Evolutionary conservation across 148 eudicot genomes (phyloP), one percentile per base, ranked within the genome.

Genomic region (Vaccinium vitisidaea): DNA sequence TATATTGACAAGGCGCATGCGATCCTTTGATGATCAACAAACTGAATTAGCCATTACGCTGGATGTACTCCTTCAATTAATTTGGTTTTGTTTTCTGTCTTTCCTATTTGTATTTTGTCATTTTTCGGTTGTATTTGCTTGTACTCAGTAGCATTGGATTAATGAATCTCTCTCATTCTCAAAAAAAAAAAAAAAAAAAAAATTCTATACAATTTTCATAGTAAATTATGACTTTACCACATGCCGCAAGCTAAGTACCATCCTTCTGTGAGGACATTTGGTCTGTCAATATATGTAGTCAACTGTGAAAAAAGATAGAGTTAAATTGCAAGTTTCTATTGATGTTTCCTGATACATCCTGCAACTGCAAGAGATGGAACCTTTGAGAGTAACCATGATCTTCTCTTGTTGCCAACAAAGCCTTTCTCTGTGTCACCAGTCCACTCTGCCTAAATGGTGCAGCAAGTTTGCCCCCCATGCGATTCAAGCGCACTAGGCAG

Each of bases 371-470:
- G 85, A 52, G 92, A 83, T 25, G 85, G 59, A 19, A 79, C 85
- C 81, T 84, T 91, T 10, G 99, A 92, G 76, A 89, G 83, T 53
- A 90, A 36, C 91, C 98, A 85, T 30, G 95, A 83, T 97, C 98
- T 55, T 94, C 95, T 55, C 93, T 83, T 32, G 89, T 89, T 7
- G 99, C 96, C 75, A 90, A 86, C 63, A 94, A 94, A 94, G 84
- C 18, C 98, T 98, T 59, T 94, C 89, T 86, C 84, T 88, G 32
- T 93, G 39, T 36, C 39, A 36, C 39, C 0, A 3, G 39, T 87
- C 95, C 94, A 83, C 94, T 92, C 84, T 76, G 90, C 79, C 82
- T 91, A 82, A 95, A 95, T 4, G 99, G 99, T 14, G 90, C 94
- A 19, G 88, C 91, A 85, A 95, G 86, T 84, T 91, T 88, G 89